phyloP scores from a whole-genome alignment of 139 green algal species.

The Asterochloris sp. region DNA sequence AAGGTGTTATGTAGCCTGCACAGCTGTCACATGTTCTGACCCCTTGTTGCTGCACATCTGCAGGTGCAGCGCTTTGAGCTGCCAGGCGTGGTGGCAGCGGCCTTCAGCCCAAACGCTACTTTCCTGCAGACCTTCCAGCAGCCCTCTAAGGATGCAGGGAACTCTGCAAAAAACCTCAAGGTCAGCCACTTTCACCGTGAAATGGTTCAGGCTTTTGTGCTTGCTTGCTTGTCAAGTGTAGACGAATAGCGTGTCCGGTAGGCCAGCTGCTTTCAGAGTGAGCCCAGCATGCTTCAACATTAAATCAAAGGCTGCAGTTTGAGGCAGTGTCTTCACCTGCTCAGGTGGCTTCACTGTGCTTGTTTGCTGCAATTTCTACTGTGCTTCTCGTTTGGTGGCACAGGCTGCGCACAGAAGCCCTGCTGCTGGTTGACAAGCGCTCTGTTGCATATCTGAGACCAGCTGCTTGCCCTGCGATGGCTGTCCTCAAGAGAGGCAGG shows the following conservation, averaged over 20 bases:
- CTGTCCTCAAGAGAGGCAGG: too few species aligned
- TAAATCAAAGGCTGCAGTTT: too few species aligned
- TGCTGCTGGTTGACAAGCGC: too few species aligned
- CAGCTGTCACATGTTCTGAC: background rate
- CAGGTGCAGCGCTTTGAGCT: conserved; percentile 26
- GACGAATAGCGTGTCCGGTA: background rate
- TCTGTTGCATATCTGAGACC: too few species aligned
- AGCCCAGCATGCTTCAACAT: too few species aligned
- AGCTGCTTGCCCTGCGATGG: too few species aligned
- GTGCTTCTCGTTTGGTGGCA: too few species aligned
- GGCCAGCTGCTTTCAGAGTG: background rate
- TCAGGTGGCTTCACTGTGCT: too few species aligned
- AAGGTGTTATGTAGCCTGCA: background rate
- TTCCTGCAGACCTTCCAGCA: conserved; percentile 64
- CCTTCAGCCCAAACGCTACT: conserved; percentile 36
- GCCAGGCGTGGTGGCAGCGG: conserved; percentile 31
- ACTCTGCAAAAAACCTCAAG: conserved; percentile 62
- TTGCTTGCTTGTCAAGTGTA: background rate
- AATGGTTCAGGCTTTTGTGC: background rate
- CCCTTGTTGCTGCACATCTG: background rate
- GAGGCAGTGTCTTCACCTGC: too few species aligned
- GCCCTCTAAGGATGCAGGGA: conserved; percentile 44
- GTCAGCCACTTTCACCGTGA: conserved; percentile 17
- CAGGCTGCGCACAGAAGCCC: too few species aligned
- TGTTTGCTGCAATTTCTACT: too few species aligned